phyloP scores from a whole-genome alignment of 1,139 yeast species.

The Trichomonascaceae sp. region DNA sequence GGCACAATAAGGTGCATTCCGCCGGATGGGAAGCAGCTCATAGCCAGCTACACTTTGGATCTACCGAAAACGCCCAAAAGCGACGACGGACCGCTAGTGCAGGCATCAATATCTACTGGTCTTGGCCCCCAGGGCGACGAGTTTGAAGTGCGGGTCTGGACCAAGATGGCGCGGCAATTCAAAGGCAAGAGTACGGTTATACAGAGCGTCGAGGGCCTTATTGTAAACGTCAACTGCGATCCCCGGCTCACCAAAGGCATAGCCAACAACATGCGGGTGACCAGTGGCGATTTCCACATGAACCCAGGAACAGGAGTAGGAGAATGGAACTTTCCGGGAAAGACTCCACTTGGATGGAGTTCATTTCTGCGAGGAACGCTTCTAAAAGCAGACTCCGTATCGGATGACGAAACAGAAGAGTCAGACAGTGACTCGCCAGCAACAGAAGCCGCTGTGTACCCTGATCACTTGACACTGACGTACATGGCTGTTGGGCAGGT shows the following conservation, averaged over 20 bases:
- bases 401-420: slow-evolving; percentile 12
- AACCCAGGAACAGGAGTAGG: slow-evolving; percentile 42
- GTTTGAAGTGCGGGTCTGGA: slow-evolving; percentile 56
- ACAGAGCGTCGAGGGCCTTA: slow-evolving; percentile 37
- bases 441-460: slow-evolving; percentile 25
- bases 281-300: slow-evolving; percentile 60
- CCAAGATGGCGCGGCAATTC: slow-evolving; percentile 39
- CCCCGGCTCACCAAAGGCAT: slow-evolving; percentile 31
- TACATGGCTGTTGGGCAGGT: slow-evolving; percentile 57
- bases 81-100: slow-evolving; percentile 37
- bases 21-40: slow-evolving; percentile 66
- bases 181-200: too few species aligned
- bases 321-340: slow-evolving; percentile 61
- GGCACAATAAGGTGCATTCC: slow-evolving; percentile 56
- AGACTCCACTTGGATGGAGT: slow-evolving; percentile 48
- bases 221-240: slow-evolving; percentile 37
- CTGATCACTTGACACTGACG: slow-evolving; percentile 38
- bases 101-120: slow-evolving; percentile 46
- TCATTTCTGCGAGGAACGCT: slow-evolving; percentile 56
- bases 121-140: slow-evolving; percentile 54
- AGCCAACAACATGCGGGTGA: slow-evolving; percentile 31
- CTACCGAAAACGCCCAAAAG: slow-evolving; percentile 12
- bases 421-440: not conserved
- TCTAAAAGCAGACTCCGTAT: slow-evolving; percentile 14
- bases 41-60: slow-evolving; percentile 56